phyloP scores from a whole-genome alignment of 495 filamentous ascomycete species.

The Lentithecium fluviatile region DNA sequence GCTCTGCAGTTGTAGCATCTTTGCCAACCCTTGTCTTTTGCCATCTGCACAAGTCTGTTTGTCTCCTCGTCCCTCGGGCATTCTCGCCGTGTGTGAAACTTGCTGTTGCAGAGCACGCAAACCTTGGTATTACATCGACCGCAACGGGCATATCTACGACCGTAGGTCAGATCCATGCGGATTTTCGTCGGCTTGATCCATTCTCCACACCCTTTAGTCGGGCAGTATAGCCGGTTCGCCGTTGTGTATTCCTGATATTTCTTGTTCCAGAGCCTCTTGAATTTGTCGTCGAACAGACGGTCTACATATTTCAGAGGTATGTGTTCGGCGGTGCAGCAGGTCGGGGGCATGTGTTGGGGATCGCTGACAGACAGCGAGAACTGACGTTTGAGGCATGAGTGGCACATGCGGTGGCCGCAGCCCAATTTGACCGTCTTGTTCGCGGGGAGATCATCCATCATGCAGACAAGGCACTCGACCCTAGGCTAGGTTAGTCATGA shows the following conservation, averaged over 20 bases:
- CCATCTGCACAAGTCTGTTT: constrained; percentile 62
- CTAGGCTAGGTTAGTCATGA: constrained; percentile 41
- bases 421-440: constrained; percentile 64
- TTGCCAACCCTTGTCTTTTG: constrained; percentile 72
- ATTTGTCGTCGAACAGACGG: constrained; percentile 64
- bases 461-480: constrained; percentile 67
- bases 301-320: constrained; percentile 77
- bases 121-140: constrained; percentile 68
- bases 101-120: constrained; percentile 69
- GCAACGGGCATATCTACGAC: constrained; percentile 61
- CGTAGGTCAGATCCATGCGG: constrained; percentile 48
- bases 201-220: constrained; percentile 64
- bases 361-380: constrained; percentile 73
- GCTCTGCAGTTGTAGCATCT: constrained; percentile 71
- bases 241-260: constrained; percentile 74
- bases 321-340: constrained; percentile 68
- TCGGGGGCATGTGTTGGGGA: constrained; percentile 75
- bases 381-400: constrained; percentile 66
- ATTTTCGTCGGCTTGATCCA: constrained; percentile 73
- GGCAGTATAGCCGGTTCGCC: constrained; percentile 73
- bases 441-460: constrained; percentile 59
- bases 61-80: constrained; percentile 73
- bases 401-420: constrained; percentile 77
- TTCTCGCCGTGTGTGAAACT: constrained; percentile 64
- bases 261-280: constrained; percentile 73